Base-by-base conservation (phyloP, 2,329 filamentous ascomycete genomes). In the Alternaria brassicae region DNA sequence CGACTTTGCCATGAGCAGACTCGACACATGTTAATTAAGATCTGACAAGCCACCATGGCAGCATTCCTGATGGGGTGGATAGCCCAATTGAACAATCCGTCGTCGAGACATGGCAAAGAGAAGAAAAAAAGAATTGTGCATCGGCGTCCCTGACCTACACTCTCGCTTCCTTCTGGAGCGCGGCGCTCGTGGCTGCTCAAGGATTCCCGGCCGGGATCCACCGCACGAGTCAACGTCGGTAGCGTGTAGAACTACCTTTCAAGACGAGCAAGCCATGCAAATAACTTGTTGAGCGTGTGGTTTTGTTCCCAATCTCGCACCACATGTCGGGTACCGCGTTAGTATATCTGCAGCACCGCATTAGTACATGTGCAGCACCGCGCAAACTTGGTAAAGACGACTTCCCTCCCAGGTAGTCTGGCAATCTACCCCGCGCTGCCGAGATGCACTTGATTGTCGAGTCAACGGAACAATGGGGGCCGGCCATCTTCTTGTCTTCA, bases 171-270 rank as follows among this genome's bases (percentile, higher is more conserved):
- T 30, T 50, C 48, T 32, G 44, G 53, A 25, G n/a, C 53, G 62
- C 60, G 56, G 51, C 63, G 60, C 51, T 44, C 19, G 50, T 56
- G 50, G 62, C 52, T 60, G 61, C 28, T 40, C 45, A 25, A 51
- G 45, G 48, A 53, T 45, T 40, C 30, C 40, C 51, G 54, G 62
- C 60, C 60, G 52, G 54, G 53, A 42, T 49, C 60, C 62, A 57
- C 56, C 25, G n/a, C 41, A 27, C 36, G 56, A 60, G 56, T 62
- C 60, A 62, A 60, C 27, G 27, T 47, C 53, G n/a, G 44, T 44
- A 39, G 49, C 45, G 36, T 28, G 19, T 25, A 58, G 21, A 27
- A 50, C 34, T 53, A 45, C 40, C 40, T 39, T 23, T 15, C 34
- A 40, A 32, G 17, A 27, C 28, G 34, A 53, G 28, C 54, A 55